A percentile compares a stretch with the other conserved stretches of the same genome.
These are phyloP conservation scores for Coemansia sp. DNA, from an alignment of 192 early-diverging fungal genomes.

Conservation along the genomic window DNA sequence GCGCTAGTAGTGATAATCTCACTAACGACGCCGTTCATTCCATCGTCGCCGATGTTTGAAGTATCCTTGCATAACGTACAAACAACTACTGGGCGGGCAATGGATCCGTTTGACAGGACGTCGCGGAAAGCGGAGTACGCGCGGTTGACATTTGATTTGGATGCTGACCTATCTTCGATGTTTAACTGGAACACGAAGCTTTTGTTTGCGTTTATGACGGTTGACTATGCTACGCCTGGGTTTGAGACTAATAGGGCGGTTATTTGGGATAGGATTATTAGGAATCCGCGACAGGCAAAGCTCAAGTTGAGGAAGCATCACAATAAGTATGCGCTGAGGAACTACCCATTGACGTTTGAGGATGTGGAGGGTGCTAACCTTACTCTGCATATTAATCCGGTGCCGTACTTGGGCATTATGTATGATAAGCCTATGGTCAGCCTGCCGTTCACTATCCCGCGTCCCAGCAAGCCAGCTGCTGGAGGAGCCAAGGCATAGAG, in stretches of 20 bases:
- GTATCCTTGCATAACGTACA: conserved; percentile 37
- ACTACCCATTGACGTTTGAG: conserved; percentile 38
- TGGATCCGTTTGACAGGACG: conserved; percentile 38
- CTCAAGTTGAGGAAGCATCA: conserved; percentile 45
- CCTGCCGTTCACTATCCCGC: conserved; percentile 35
- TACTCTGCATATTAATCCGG: conserved; percentile 47
- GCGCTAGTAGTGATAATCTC: conserved; percentile 40
- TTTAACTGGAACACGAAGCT: conserved; percentile 57
- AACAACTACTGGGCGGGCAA: conserved; percentile 40
- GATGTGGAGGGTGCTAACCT: conserved; percentile 41
- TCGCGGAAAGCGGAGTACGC: conserved; percentile 45
- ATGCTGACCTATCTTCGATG: conserved; percentile 49
- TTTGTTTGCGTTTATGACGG: conserved; percentile 46
- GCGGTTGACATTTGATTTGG: conserved; percentile 48
- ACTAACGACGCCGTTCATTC: conserved; percentile 35
- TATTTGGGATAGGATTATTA: conserved; percentile 50
- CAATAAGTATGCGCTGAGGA: conserved; percentile 50
- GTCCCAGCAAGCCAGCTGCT: conserved; percentile 8
- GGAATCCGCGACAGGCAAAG: conserved; percentile 40
- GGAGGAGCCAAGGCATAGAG: neutral
- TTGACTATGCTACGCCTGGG: conserved; percentile 25
- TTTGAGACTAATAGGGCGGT: conserved; percentile 44
- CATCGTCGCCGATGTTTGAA: conserved; percentile 27
- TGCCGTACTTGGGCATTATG: conserved; percentile 54
- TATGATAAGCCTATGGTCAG: conserved; percentile 40